Conservation (phyloP, 106 monocot genomes). For the Dendrobium huoshanense region DNA sequence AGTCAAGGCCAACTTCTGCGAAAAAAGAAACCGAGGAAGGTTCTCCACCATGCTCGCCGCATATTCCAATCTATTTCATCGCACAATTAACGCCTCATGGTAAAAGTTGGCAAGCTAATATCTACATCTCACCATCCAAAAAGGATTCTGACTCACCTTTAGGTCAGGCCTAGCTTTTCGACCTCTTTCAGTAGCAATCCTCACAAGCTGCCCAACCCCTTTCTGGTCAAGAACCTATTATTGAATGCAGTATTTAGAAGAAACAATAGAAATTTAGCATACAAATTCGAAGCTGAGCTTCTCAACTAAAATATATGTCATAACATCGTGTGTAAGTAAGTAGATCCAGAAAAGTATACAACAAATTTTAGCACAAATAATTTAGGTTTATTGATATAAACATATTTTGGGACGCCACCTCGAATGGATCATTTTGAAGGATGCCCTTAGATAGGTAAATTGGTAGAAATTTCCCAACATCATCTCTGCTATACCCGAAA, state of each 20-base stretch:
- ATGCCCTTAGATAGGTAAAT: constrained; percentile 72
- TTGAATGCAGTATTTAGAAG: neutral
- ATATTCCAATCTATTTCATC: constrained; percentile 70
- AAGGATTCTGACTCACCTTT: constrained; percentile 37
- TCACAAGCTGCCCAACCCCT: constrained; percentile 82
- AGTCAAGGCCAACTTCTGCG: constrained; percentile 76
- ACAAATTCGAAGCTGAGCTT: neutral
- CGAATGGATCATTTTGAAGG: constrained; percentile 97
- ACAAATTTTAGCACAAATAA: neutral
- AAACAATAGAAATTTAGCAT: neutral
- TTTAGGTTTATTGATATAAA: neutral
- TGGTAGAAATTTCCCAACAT: constrained; percentile 92
- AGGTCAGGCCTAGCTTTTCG: constrained; percentile 61
- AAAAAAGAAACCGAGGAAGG: constrained; percentile 95
- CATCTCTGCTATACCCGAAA: constrained; percentile 97
- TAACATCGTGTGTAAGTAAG: neutral
- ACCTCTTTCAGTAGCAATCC: constrained; percentile 80
- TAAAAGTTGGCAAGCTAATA: neutral
- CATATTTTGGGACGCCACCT: constrained; percentile 32
- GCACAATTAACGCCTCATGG: neutral
- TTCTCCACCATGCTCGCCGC: constrained; percentile 95
- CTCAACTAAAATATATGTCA: neutral
- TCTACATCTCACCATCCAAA: neutral
- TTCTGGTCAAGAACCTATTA: constrained; percentile 88
- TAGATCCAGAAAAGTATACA: neutral